These are phyloP conservation scores for Rosa hybrid DNA, from an alignment of 331 rosid species.

Conservation along the genomic window DNA sequence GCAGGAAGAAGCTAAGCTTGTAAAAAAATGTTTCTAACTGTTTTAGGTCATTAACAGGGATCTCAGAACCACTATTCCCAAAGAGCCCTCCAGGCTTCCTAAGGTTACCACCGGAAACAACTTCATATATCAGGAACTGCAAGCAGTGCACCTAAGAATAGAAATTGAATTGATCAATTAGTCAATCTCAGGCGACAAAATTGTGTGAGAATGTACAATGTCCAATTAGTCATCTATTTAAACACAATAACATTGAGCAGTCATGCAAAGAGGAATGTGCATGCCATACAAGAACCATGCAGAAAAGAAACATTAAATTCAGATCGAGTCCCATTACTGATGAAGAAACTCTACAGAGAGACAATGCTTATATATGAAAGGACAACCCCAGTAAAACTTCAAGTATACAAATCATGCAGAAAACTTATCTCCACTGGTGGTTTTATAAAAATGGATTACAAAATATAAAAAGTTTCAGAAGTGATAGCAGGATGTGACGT, in stretches of 20 bases:
- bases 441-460: neutral
- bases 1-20: constrained; percentile 94
- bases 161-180: constrained; percentile 35
- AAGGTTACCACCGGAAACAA: constrained; percentile 98
- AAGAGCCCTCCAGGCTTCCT: constrained; percentile 99
- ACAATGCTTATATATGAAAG: neutral
- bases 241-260: neutral
- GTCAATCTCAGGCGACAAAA: neutral
- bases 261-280: neutral
- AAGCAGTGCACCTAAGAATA: constrained; percentile 85
- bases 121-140: constrained; percentile 96
- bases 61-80: constrained; percentile 94
- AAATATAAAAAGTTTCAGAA: neutral
- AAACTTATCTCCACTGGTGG: neutral
- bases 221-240: neutral
- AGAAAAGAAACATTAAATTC: neutral
- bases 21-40: constrained; percentile 92
- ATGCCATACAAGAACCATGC: neutral
- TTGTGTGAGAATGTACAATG: neutral
- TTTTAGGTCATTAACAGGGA: constrained; percentile 88
- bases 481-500: neutral
- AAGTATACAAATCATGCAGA: neutral
- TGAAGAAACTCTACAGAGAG: neutral
- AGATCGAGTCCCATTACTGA: neutral
- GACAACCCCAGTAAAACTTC: neutral